Evolutionary conservation across 176 grass and related monocot genomes (phyloP).

Genomic region (Juncus inflexus): DNA sequence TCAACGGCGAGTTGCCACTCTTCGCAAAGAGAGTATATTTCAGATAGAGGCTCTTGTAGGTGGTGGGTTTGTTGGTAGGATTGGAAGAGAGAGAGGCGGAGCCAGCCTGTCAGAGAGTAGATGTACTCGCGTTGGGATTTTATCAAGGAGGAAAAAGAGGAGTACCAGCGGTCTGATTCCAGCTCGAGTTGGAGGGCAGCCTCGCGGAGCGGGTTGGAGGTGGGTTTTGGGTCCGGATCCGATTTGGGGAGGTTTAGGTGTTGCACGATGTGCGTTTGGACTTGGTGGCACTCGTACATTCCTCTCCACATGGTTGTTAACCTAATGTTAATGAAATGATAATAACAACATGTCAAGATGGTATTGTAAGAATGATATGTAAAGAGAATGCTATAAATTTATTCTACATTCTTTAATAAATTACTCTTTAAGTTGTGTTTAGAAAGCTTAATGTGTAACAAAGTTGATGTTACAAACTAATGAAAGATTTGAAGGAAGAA

Average conservation of each 20-base stretch:
- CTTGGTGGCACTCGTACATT: constrained; percentile 99
- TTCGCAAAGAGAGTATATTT: constrained; percentile 82
- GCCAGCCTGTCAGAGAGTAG: constrained; percentile 84
- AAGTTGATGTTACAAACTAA: too few species aligned
- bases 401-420: too few species aligned
- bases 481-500: too few species aligned
- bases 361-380: neutral
- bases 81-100: constrained; percentile 84
- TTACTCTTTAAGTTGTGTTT: too few species aligned
- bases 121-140: constrained; percentile 89
- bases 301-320: constrained; percentile 98
- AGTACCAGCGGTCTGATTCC: constrained; percentile 91
- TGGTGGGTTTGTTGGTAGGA: constrained; percentile 57
- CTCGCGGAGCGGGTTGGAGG: constrained; percentile 71
- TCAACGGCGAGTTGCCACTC: constrained; percentile 96
- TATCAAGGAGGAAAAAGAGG: constrained; percentile 74
- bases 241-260: constrained; percentile 76
- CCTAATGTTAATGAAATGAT: constrained; percentile 40
- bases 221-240: constrained; percentile 54
- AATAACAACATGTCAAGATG: neutral
- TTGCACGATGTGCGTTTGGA: constrained; percentile 97
- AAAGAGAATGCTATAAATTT: too few species aligned
- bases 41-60: constrained; percentile 50
- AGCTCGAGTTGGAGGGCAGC: constrained; percentile 79
- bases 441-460: neutral